phyloP scores from a whole-genome alignment of 352 stramenopile genomes.

The Globisporangium cederbergense region DNA sequence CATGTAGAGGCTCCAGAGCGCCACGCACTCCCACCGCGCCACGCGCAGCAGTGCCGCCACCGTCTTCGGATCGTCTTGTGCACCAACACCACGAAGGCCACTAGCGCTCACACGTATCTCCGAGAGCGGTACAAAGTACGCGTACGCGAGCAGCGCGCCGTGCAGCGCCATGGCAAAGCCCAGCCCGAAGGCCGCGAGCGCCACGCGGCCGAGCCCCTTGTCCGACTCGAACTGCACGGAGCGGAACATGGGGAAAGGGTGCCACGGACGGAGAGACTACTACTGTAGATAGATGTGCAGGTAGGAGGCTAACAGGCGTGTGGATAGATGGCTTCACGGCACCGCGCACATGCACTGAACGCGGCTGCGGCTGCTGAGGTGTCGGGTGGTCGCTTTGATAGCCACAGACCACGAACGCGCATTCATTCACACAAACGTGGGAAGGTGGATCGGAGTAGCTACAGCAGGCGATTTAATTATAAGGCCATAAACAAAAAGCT shows the following conservation, averaged over 20 bases:
- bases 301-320: no score
- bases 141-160: slow-evolving; percentile 41
- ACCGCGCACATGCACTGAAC: not conserved
- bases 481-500: not conserved
- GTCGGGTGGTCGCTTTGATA: not conserved
- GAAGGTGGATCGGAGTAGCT: not conserved
- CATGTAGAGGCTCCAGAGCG: slow-evolving; percentile 74
- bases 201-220: slow-evolving; percentile 69
- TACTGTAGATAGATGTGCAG: not conserved
- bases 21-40: slow-evolving; percentile 45
- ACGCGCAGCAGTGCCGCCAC: slow-evolving; percentile 7
- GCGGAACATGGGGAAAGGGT: slow-evolving; percentile 40
- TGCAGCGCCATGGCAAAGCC: slow-evolving; percentile 76
- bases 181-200: slow-evolving; percentile 69
- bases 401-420: not conserved
- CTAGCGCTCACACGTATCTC: not conserved
- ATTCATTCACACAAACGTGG: not conserved
- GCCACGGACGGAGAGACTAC: not conserved
- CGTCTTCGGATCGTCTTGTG: not conserved
- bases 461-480: not conserved
- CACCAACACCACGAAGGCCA: not conserved
- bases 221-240: slow-evolving; percentile 78
- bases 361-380: not conserved
- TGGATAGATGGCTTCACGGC: not conserved
- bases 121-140: slow-evolving; percentile 23